Conservation (phyloP, 2,329 filamentous ascomycete species). For the Dothideomycetidae sp. region DNA sequence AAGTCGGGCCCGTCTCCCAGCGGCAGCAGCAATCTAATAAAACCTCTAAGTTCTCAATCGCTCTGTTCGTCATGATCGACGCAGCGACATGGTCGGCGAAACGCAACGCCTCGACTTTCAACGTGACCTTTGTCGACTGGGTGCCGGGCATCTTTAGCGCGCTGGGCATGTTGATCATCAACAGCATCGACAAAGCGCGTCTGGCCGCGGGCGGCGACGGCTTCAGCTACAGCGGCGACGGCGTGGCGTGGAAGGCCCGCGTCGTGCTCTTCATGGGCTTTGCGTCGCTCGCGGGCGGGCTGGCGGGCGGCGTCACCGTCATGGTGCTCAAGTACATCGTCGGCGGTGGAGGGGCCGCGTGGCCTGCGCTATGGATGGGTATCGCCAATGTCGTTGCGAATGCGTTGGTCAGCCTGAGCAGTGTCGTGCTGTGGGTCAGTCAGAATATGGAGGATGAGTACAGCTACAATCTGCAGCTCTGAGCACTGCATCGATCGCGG, state of each 20-base stretch:
- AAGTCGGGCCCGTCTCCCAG: slow-evolving; percentile 14
- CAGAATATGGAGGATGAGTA: slow-evolving; percentile 64
- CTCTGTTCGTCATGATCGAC: slow-evolving; percentile 56
- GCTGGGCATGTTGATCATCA: slow-evolving; percentile 58
- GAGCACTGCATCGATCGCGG: too few relatives aligned
- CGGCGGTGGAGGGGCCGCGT: slow-evolving; percentile 40
- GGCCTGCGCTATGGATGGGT: slow-evolving; percentile 52
- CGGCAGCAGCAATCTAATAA: too few relatives aligned
- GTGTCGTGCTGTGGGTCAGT: slow-evolving; percentile 51
- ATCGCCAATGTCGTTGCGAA: slow-evolving; percentile 53
- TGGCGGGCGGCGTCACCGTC: slow-evolving; percentile 53
- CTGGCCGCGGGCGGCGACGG: slow-evolving; percentile 42
- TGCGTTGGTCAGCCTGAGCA: slow-evolving; percentile 51
- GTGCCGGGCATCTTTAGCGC: slow-evolving; percentile 56
- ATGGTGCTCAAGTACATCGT: slow-evolving; percentile 55
- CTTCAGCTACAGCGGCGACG: slow-evolving; percentile 50
- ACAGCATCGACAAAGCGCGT: slow-evolving; percentile 54
- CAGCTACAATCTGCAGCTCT: slow-evolving; percentile 54
- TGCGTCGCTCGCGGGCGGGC: slow-evolving; percentile 51
- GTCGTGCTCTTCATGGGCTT: slow-evolving; percentile 57
- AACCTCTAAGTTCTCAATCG: slow-evolving; percentile 51
- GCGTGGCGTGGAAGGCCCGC: slow-evolving; percentile 56
- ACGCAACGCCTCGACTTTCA: slow-evolving; percentile 45
- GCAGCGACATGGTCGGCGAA: slow-evolving; percentile 48
- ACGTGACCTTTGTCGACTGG: slow-evolving; percentile 59